Evolutionary conservation across 176 grass and related monocot species (phyloP), one percentile per base, ranked within the genome.

Genomic region (Panicum miliaceum): DNA sequence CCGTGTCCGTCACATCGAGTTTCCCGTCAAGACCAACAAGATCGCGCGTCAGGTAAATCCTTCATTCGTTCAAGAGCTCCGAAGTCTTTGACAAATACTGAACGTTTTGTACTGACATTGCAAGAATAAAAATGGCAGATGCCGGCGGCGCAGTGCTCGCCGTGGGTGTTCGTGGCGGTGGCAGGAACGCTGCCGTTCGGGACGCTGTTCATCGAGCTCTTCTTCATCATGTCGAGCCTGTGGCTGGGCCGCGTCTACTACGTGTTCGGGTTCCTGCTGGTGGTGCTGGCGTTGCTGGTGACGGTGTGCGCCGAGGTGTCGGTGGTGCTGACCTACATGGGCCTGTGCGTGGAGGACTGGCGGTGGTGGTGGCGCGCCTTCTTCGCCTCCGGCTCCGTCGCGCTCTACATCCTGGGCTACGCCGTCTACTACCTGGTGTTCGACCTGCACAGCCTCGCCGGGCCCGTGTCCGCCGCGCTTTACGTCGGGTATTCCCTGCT

Each of bases 301-400:
- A 79, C 80, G 20, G 92, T 94, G n/a, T 89, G 90, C 75, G 87
- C 82, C 9, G 87, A 94, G 84, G 92, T 94, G 66, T 89, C 90
- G 10, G 69, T 90, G 32, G 92, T 92, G 62, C 78, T 92, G 1
- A 92, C 92, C 6, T 94, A 94, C 74, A 68, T 92, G 87, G 87
- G 86, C 0, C 85, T 94, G 1, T 92, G 82, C 47, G 82, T 83
- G 8, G 87, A 92, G 85, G 92, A 94, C 45, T 94, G 90, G 92
- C 50, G 82, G 35, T 94, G 92, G 92, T 94, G 85, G 90, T 94
- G 92, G 92, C 90, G 86, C 38, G 59, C 92, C 62, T 94, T 94
- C 90, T 94, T 92, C 70, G 79, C 90, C 2, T 90, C 92, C 1
- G 90, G 90, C n/a, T 94, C 92, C 8, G 90, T 92, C 1, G 92